phyloP scores from a whole-genome alignment of 768 basidiomycete species.

The Aureoboletus auriporus region DNA sequence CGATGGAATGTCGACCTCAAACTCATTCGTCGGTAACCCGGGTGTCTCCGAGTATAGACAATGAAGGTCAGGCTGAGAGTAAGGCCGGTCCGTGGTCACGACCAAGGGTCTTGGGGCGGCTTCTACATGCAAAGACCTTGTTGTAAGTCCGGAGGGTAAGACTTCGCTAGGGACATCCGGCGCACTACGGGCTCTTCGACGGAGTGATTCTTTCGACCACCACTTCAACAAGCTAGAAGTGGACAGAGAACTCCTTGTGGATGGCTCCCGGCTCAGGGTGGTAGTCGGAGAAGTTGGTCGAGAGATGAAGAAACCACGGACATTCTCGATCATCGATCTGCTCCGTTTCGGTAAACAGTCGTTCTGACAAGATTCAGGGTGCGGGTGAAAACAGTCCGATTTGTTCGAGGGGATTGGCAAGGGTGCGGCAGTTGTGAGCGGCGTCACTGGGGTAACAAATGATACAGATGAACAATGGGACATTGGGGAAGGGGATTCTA shows the following conservation, averaged over 20 bases:
- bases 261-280: slow-evolving; percentile 25
- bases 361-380: slow-evolving; percentile 22
- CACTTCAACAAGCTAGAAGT: slow-evolving; percentile 37
- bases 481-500: slow-evolving; percentile 36
- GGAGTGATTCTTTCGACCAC: slow-evolving; percentile 48
- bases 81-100: slow-evolving; percentile 16
- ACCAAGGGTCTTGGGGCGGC: slow-evolving; percentile 7
- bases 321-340: slow-evolving; percentile 58
- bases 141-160: slow-evolving; percentile 22
- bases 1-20: slow-evolving; percentile 17
- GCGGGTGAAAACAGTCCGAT: slow-evolving; percentile 16
- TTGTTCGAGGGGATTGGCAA: slow-evolving; percentile 11
- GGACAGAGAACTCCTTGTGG: slow-evolving; percentile 25
- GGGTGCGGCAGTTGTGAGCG: slow-evolving; percentile 15
- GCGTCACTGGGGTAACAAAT: slow-evolving; percentile 21
- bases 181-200: slow-evolving; percentile 50
- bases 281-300: slow-evolving; percentile 40
- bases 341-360: slow-evolving; percentile 37
- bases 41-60: slow-evolving; percentile 16
- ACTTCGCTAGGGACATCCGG: slow-evolving; percentile 39
- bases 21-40: slow-evolving; percentile 16
- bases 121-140: slow-evolving; percentile 22
- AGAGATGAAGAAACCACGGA: slow-evolving; percentile 55
- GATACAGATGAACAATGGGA: slow-evolving; percentile 37
- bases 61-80: slow-evolving; percentile 31